Evolutionary conservation across 1,284 basidiomycete genomes (phyloP), one percentile per base, ranked within the genome.

Genomic region (Naganishia liquefaciens): DNA sequence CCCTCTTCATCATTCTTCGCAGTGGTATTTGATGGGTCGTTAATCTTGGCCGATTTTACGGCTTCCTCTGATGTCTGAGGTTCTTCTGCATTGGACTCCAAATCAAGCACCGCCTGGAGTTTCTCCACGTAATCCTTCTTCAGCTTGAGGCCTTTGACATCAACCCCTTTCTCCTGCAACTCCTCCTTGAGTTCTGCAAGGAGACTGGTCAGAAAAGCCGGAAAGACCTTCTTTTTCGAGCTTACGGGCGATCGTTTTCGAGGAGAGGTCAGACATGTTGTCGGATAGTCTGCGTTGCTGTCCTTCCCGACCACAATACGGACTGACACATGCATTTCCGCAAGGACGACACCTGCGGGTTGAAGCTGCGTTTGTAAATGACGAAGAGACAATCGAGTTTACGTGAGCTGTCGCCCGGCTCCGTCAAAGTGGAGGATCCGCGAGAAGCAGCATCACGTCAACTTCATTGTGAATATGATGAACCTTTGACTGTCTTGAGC

Each of bases 121-220:
- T 60, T 60, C 27, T 60, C 57, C 37, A 60, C 49, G n/a, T 60
- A 60, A 25, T 60, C 57, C 15, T 60, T 60, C 17, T 60, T 60
- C n/a, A 60, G 47, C 21, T 60, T 60, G 30, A 60, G 39, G 9
- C 57, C 57, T 49, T 60, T 60, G 46, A 60, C 57, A 39, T 60
- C 57, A 5, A 50, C 57, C 5, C 57, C 57, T 60, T 49, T 60
- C 46, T 49, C n/a, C 28, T 60, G 57, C 21, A 60, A 37, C 30
- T 60, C 57, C 23, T 60, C 57, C 57, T 60, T 60, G n/a, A 60
- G 57, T 37, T 60, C 57, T 60, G 39, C 11, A 21, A 21, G 2
- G 15, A 30, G 37, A 25, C 28, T 11, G n/a, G 13, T 21, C 44
- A 28, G 11, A n/a, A n/a, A n/a, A 53, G 27, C 30, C n/a, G 7